Evolutionary conservation across 495 filamentous ascomycete species (phyloP), one percentile per base, ranked within the genome.

Genomic region (Aspergillus panamensis): DNA sequence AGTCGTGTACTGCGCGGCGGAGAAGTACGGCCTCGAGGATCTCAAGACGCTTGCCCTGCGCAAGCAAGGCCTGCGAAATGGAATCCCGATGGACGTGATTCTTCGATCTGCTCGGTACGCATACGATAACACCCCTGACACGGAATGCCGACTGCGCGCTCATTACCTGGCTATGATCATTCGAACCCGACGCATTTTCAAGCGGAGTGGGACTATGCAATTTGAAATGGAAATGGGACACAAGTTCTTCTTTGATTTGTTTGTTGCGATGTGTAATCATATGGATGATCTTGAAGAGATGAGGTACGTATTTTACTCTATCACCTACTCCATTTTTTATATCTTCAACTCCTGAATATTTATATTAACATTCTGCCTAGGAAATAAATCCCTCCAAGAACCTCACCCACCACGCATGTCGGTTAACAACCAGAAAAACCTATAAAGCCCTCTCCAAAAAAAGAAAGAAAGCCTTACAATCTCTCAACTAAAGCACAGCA

Each of bases 211-310:
- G 71, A 96, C 91, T 66, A 93, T 97, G 91, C 91, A 96, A 83
- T 85, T 88, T 79, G 92, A 97, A 82, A 96, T 97, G 92, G 89
- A 95, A 76, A 85, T 84, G 71, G 90, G 89, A 60, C 91, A 86
- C 68, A 86, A 89, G 78, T 81, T 96, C 70, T 97, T 96, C 82
- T 96, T 97, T 77, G 92, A 96, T 81, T 80, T 97, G 72, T 97
- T 96, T 74, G 91, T 96, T 65, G 91, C 92, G 60, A 89, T 97
- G 89, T 94, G 91, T 82, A 96, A 95, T 76, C 90, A 95, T 79
- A 86, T 96, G 68, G 91, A 96, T 80, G 91, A 96, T 73, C 81
- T 96, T 73, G 83, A 84, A 74, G 87, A 90, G 48, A 66, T 76
- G 51, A 66, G 70, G 75, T 79, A 68, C 45, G 67, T 60, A 53